These are phyloP conservation scores for Aspergillus fischeri DNA, from an alignment of 2,329 filamentous ascomycete genomes.

Conservation along the genomic window DNA sequence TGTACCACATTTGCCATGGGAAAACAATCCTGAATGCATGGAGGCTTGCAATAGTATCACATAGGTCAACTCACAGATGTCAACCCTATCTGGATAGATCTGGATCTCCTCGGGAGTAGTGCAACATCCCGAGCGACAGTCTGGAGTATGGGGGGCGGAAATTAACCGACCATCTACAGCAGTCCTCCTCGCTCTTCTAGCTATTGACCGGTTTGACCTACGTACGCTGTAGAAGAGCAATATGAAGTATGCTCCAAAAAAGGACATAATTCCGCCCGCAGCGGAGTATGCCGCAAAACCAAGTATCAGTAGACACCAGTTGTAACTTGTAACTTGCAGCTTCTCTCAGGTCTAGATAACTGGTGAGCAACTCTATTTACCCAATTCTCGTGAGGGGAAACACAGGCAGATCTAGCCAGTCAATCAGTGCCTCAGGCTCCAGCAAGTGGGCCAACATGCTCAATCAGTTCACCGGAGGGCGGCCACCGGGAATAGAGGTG, in stretches of 20 bases:
- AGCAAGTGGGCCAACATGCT: constrained; percentile 8
- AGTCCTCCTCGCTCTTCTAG: background rate
- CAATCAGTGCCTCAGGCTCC: constrained; percentile 9
- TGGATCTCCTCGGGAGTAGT: background rate
- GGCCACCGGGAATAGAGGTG: constrained; percentile 1
- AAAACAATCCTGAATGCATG: background rate
- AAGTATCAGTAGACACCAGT: background rate
- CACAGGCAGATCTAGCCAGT: background rate
- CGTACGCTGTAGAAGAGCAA: background rate
- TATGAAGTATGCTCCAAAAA: background rate
- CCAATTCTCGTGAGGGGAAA: constrained; percentile 31
- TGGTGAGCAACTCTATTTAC: constrained; percentile 14
- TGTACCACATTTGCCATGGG: background rate
- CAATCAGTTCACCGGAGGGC: constrained; percentile 19
- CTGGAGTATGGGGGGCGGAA: background rate
- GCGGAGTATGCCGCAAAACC: too few species aligned
- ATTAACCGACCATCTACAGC: background rate
- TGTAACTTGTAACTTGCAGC: too few species aligned
- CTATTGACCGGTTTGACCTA: background rate
- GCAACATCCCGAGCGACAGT: background rate
- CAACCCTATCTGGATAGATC: background rate
- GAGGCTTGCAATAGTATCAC: background rate
- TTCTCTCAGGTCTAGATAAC: background rate
- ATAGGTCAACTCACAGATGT: background rate
- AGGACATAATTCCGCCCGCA: background rate